These are phyloP conservation scores for Aspergillus cristatus DNA, from an alignment of 495 filamentous ascomycete species.

Conservation along the genomic window DNA sequence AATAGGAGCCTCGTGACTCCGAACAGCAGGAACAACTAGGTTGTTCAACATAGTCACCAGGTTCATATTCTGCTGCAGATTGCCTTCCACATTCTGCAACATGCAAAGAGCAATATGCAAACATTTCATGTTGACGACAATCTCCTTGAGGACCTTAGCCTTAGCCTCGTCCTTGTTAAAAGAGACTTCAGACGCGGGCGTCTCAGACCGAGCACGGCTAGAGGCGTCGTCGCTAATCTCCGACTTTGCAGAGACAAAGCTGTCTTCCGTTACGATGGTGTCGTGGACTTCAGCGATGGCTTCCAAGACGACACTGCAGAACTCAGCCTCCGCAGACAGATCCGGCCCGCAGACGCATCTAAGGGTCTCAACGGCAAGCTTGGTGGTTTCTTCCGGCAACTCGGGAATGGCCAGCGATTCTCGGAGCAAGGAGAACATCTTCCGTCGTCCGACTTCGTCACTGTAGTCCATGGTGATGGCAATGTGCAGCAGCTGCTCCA, in stretches of 20 bases:
- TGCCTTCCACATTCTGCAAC: slow-evolving; percentile 81
- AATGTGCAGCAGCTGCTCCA: slow-evolving; percentile 91
- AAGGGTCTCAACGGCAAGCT: slow-evolving; percentile 74
- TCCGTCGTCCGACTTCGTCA: slow-evolving; percentile 86
- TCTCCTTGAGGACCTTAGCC: slow-evolving; percentile 74
- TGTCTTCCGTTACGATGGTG: slow-evolving; percentile 70
- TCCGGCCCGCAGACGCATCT: slow-evolving; percentile 71
- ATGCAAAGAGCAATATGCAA: slow-evolving; percentile 96
- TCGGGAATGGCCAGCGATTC: slow-evolving; percentile 79
- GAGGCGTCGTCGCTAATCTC: slow-evolving; percentile 59
- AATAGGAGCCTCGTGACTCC: slow-evolving; percentile 86
- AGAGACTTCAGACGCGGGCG: slow-evolving; percentile 33
- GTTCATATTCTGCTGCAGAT: slow-evolving; percentile 76
- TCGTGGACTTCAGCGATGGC: slow-evolving; percentile 95
- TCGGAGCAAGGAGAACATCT: slow-evolving; percentile 85
- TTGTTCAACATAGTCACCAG: slow-evolving; percentile 94
- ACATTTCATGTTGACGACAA: slow-evolving; percentile 97
- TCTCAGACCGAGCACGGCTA: slow-evolving; percentile 31
- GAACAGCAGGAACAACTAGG: slow-evolving; percentile 86
- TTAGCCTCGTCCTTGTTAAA: slow-evolving; percentile 66
- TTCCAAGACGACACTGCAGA: slow-evolving; percentile 86
- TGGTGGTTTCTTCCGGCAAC: slow-evolving; percentile 85
- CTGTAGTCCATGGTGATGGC: slow-evolving; percentile 85
- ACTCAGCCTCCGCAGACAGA: slow-evolving; percentile 75
- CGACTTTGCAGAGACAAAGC: slow-evolving; percentile 83